Percentiles rank a stretch among this genome's conserved stretches.
phyloP scores from a whole-genome alignment of 176 grass and related monocot genomes.

The Pontederia crassipes region DNA sequence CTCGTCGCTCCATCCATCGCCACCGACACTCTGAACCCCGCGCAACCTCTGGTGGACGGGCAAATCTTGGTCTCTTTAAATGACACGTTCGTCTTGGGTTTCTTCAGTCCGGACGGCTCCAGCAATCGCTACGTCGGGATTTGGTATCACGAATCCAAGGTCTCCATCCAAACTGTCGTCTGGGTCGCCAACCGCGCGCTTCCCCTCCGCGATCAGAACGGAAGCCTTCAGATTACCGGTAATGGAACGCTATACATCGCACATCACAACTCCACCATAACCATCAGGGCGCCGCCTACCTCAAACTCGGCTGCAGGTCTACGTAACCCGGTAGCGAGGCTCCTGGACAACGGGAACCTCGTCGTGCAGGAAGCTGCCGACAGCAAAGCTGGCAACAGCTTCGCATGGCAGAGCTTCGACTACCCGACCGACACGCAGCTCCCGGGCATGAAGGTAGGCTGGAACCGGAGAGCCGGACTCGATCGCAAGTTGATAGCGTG shows the following conservation, averaged over 20 bases:
- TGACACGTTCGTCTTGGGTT: not conserved
- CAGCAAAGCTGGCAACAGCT: not conserved
- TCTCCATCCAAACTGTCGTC: no score
- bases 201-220: no score
- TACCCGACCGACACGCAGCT: slow-evolving; percentile 5
- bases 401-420: slow-evolving; percentile 10
- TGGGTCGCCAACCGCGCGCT: no score
- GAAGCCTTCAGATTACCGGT: no score
- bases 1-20: not conserved
- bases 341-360: slow-evolving; percentile 22
- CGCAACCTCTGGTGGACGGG: not conserved
- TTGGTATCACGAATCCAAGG: no score
- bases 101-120: not conserved
- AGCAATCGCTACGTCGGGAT: not conserved
- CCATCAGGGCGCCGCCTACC: no score
- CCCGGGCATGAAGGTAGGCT: not conserved
- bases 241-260: no score
- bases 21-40: not conserved
- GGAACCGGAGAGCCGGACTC: not conserved
- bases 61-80: not conserved
- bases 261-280: no score
- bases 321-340: not conserved
- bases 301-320: no score
- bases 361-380: not conserved
- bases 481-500: not conserved